Evolutionary conservation across 768 basidiomycete species (phyloP).

Genomic region (Phlebiopsis flavidoalba): DNA sequence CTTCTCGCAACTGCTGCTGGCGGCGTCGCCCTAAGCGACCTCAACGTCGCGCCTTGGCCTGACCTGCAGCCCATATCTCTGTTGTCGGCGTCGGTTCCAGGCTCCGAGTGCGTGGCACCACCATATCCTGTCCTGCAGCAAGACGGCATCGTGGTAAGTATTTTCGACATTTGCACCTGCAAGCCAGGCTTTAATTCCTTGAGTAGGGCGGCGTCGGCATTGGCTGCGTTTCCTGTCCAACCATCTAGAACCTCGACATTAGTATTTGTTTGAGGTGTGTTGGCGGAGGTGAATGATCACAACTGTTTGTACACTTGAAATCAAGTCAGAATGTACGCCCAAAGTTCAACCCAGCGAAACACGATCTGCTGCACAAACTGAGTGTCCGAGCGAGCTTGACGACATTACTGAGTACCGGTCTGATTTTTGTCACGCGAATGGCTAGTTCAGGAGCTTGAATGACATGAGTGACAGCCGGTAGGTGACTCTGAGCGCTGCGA

Average conservation of each 20-base stretch:
- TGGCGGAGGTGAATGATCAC: no score
- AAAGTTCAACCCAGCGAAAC: no score
- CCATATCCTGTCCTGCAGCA: background rate
- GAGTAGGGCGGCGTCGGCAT: background rate
- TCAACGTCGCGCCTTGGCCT: background rate
- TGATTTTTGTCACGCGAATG: no score
- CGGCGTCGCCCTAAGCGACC: constrained; percentile 9
- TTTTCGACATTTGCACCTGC: background rate
- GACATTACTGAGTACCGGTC: no score
- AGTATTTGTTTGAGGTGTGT: no score
- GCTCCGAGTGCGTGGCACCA: background rate
- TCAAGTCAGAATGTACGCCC: no score
- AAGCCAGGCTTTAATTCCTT: background rate
- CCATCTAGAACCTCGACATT: background rate
- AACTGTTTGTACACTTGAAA: no score
- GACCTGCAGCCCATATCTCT: background rate
- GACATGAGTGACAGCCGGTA: no score
- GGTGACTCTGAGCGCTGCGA: no score
- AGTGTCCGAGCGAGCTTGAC: no score
- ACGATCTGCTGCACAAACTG: no score
- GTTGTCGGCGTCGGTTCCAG: background rate
- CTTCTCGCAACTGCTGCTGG: constrained; percentile 9
- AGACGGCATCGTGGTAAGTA: background rate
- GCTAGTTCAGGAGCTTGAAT: no score
- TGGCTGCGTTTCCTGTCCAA: background rate